These are phyloP conservation scores for Suillus occidentalis DNA, from an alignment of 768 basidiomycete genomes.

Conservation along the genomic window DNA sequence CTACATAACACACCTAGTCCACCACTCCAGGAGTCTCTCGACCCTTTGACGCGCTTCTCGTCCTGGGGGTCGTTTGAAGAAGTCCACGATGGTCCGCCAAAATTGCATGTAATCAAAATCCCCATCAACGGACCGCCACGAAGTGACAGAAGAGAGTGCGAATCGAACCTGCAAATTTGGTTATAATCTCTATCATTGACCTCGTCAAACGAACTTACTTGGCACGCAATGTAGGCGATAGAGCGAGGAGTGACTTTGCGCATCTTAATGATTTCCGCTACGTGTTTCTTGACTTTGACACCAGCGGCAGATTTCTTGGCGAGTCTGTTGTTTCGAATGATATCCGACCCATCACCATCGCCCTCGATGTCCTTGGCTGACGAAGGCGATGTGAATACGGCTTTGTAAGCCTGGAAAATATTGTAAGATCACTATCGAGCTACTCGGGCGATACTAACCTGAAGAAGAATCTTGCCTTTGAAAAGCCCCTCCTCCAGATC, in stretches of 20 bases:
- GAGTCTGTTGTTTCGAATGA: too few species aligned
- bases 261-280: conserved; percentile 11
- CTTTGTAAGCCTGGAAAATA: too few species aligned
- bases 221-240: conserved; percentile 22
- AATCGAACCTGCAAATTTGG: conserved; percentile 10
- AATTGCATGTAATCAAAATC: conserved; percentile 21
- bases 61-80: conserved; percentile 22
- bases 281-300: not conserved
- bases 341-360: too few species aligned
- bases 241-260: conserved; percentile 14
- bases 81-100: conserved; percentile 27
- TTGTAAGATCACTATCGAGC: too few species aligned
- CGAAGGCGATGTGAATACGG: too few species aligned
- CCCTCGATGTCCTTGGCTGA: too few species aligned
- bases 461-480: too few species aligned
- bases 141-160: conserved; percentile 13
- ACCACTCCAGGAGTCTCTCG: not conserved
- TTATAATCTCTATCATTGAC: not conserved
- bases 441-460: too few species aligned
- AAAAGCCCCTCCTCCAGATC: too few species aligned
- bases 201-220: conserved; percentile 12
- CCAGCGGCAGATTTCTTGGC: too few species aligned
- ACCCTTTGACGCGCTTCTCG: not conserved
- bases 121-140: conserved; percentile 14
- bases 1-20: not conserved